Evolutionary conservation across 441 rosid genomes (phyloP).

Genomic region (Lepidium campestre): DNA sequence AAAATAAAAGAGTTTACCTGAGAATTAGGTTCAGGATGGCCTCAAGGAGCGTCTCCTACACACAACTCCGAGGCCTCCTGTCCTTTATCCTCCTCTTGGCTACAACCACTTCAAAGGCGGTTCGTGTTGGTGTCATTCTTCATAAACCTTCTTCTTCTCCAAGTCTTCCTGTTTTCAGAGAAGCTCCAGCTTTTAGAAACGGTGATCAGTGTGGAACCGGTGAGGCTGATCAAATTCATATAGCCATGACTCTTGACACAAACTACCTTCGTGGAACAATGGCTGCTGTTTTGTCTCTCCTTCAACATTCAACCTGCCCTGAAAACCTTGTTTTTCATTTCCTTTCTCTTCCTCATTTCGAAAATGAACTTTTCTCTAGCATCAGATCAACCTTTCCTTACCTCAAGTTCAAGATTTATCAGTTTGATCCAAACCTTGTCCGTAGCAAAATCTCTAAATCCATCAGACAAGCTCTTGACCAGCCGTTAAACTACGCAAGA

Average conservation of each 20-base stretch:
- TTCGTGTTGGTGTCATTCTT: slow-evolving; percentile 35
- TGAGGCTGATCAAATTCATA: slow-evolving; percentile 37
- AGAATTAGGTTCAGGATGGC: slow-evolving; percentile 57
- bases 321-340: slow-evolving; percentile 76
- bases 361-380: slow-evolving; percentile 40
- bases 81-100: slow-evolving; percentile 46
- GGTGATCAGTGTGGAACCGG: slow-evolving; percentile 37
- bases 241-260: slow-evolving; percentile 72
- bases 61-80: slow-evolving; percentile 60
- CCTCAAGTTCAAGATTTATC: slow-evolving; percentile 47
- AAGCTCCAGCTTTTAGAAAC: slow-evolving; percentile 63
- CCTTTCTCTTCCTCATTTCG: slow-evolving; percentile 40
- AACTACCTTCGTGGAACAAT: slow-evolving; percentile 79
- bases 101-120: slow-evolving; percentile 19
- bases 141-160: slow-evolving; percentile 22
- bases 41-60: slow-evolving; percentile 39
- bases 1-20: slow-evolving; percentile 24
- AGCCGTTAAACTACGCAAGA: slow-evolving; percentile 68
- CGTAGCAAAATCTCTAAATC: slow-evolving; percentile 48
- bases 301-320: slow-evolving; percentile 66
- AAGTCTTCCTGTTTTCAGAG: slow-evolving; percentile 43
- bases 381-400: slow-evolving; percentile 62
- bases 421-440: slow-evolving; percentile 43
- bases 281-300: slow-evolving; percentile 70
- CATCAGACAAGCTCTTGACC: slow-evolving; percentile 48